Conservation (phyloP, 2,329 filamentous ascomycete species). For the Diplodia sapinea region DNA sequence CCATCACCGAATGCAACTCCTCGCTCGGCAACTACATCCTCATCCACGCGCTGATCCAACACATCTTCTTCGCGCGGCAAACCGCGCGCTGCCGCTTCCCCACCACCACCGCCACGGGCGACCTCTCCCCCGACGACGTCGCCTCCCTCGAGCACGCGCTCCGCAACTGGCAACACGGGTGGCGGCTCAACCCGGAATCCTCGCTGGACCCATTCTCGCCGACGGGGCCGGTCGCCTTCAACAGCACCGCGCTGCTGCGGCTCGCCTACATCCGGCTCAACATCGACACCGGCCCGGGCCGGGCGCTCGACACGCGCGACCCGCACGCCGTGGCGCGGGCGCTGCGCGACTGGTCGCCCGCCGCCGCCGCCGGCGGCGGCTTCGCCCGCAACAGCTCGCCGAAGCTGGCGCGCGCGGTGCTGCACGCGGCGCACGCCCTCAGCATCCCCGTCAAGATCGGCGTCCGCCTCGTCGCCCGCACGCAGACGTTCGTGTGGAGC, state of each 20-base stretch:
- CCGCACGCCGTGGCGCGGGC: constrained; percentile 65
- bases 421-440: constrained; percentile 71
- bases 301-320: constrained; percentile 69
- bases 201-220: constrained; percentile 58
- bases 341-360: constrained; percentile 61
- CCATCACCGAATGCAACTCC: constrained; percentile 43
- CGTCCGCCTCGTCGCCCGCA: constrained; percentile 48
- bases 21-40: constrained; percentile 69
- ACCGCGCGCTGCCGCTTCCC: constrained; percentile 44
- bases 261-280: constrained; percentile 70
- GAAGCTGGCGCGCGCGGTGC: constrained; percentile 67
- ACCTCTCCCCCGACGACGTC: constrained; percentile 49
- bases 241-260: constrained; percentile 66
- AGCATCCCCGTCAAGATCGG: constrained; percentile 67
- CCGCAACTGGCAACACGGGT: constrained; percentile 50
- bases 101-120: constrained; percentile 34
- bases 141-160: constrained; percentile 52
- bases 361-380: constrained; percentile 58
- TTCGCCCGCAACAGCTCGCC: constrained; percentile 46
- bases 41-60: constrained; percentile 73
- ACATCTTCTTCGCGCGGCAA: constrained; percentile 72
- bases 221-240: constrained; percentile 69
- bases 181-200: constrained; percentile 50
- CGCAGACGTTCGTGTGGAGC: constrained; percentile 49
- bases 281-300: constrained; percentile 65